phyloP scores from a whole-genome alignment of 257 asterid species.

The Forsythia suspensa region DNA sequence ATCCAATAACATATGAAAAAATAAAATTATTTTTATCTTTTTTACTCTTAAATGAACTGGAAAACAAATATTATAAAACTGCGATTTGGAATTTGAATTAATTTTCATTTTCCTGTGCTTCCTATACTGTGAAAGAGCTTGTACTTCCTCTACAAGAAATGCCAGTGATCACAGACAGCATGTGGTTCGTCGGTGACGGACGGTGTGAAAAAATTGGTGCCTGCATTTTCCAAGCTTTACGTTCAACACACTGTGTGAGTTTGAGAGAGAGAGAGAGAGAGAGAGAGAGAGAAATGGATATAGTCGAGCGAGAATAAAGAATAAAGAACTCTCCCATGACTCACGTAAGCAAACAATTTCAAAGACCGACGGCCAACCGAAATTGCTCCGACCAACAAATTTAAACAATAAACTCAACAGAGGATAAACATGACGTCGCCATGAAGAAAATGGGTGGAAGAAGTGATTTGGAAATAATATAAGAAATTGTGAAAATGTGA shows the following conservation, averaged over 20 bases:
- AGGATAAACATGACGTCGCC: no score
- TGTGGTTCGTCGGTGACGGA: conserved; percentile 30
- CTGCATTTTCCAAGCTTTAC: conserved; percentile 40
- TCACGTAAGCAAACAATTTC: no score
- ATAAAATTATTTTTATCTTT: no score
- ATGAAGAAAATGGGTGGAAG: no score
- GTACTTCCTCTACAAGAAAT: conserved; percentile 23
- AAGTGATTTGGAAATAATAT: no score
- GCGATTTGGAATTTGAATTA: background rate
- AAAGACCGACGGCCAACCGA: no score
- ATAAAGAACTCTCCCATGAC: no score
- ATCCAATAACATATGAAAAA: no score
- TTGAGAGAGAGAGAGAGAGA: conserved; percentile 12
- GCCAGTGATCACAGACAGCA: conserved; percentile 22
- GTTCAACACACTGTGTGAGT: conserved; percentile 3
- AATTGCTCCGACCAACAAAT: no score
- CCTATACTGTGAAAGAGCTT: conserved; percentile 10
- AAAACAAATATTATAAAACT: background rate
- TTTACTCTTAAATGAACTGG: background rate
- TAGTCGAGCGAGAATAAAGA: fast-evolving
- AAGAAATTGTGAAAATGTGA: no score
- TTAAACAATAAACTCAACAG: no score
- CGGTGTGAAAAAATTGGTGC: conserved; percentile 28
- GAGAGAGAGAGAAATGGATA: no score
- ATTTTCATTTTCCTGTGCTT: background rate